phyloP scores from a whole-genome alignment of 176 grass and related monocot genomes.

The Oryza coarctata region DNA sequence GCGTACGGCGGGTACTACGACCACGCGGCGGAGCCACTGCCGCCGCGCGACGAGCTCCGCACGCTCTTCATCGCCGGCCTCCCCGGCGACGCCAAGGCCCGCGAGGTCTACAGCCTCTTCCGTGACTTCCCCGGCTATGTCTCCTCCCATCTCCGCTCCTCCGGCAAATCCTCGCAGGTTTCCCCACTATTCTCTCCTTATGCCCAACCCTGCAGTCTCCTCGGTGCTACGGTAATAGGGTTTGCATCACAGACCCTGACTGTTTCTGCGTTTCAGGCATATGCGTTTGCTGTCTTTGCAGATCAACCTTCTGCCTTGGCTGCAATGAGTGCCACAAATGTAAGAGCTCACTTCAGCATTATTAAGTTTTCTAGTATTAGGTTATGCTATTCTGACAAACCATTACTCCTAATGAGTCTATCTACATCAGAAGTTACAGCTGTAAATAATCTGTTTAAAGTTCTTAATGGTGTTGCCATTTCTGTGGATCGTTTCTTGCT shows the following conservation, averaged over 20 bases:
- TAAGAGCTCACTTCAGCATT: conserved; percentile 29
- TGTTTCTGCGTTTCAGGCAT: conserved; percentile 53
- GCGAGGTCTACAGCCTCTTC: conserved; percentile 97
- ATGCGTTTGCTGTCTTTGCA: conserved; percentile 78
- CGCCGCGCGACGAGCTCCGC: conserved; percentile 61
- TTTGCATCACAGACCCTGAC: conserved; percentile 2
- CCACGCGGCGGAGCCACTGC: conserved; percentile 26
- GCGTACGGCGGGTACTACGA: conserved; percentile 47
- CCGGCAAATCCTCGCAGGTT: conserved; percentile 73
- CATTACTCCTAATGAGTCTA: not conserved
- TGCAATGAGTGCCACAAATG: conserved; percentile 77
- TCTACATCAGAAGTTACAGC: not conserved
- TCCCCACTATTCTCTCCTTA: not conserved
- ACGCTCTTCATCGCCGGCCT: conserved; percentile 89
- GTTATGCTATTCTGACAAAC: not conserved
- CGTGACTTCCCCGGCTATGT: conserved; percentile 85
- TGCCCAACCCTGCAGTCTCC: not conserved
- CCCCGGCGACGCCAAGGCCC: conserved; percentile 67
- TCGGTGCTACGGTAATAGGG: conserved; percentile 25
- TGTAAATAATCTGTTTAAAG: not conserved
- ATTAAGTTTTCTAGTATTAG: not conserved
- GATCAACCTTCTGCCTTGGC: conserved; percentile 79
- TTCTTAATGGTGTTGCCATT: not conserved
- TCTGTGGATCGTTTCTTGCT: conserved; percentile 2
- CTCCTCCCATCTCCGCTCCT: conserved; percentile 61